Evolutionary conservation across 805 yeast species (phyloP).

Genomic region (Candida ortonii): DNA sequence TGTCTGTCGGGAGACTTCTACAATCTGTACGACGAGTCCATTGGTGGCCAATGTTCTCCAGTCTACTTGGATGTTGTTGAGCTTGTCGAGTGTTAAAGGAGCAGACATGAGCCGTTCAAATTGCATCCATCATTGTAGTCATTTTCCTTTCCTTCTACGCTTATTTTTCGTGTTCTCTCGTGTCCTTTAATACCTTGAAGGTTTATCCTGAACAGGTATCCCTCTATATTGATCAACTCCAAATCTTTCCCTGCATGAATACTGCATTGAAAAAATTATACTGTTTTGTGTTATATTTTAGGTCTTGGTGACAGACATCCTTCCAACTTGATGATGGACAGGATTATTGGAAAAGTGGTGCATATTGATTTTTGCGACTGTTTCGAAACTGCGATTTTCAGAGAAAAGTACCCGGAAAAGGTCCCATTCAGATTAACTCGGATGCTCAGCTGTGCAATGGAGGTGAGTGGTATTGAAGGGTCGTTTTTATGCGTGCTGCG

Average conservation of each 20-base stretch:
- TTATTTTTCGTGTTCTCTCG: not conserved
- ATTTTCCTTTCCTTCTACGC: too few relatives aligned
- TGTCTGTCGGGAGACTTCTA: conserved; percentile 56
- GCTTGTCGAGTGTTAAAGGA: conserved; percentile 40
- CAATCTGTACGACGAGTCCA: conserved; percentile 52
- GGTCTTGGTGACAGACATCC: conserved; percentile 99
- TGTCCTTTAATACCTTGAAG: not conserved
- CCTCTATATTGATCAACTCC: too few relatives aligned
- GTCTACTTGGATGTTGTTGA: conserved; percentile 46
- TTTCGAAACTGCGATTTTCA: conserved; percentile 93
- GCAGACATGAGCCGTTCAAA: too few relatives aligned
- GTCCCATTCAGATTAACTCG: conserved; percentile 96
- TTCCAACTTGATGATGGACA: conserved; percentile 90
- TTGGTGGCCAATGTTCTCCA: conserved; percentile 44
- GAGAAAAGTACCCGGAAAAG: conserved; percentile 97
- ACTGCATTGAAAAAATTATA: too few relatives aligned
- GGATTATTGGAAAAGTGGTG: conserved; percentile 90
- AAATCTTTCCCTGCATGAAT: too few relatives aligned
- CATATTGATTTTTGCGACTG: conserved; percentile 99
- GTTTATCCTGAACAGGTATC: too few relatives aligned
- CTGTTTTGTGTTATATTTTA: conserved; percentile 88
- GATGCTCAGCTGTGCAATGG: conserved; percentile 98
- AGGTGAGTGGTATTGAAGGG: conserved; percentile 97
- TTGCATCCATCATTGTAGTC: not conserved
- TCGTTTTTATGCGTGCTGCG: too few relatives aligned